Evolutionary conservation across 805 yeast species (phyloP), one percentile per base, ranked within the genome.

Genomic region (Yamadazyma sp.): DNA sequence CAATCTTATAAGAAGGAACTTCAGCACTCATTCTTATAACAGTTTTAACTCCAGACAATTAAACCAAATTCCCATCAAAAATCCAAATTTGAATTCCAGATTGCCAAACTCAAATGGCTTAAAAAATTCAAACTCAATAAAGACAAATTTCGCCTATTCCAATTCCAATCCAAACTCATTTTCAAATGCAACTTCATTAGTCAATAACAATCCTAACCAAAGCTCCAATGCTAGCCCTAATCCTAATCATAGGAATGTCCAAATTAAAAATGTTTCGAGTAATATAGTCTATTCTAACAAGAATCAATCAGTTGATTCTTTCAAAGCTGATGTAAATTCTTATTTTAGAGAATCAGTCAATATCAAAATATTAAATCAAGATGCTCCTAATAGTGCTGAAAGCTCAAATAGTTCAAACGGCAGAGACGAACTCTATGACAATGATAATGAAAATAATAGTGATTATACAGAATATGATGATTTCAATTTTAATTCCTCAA

Each of bases 281-380:
- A 48, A 45, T 23, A 30, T 50, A 8, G 49, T 53, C 1, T 50
- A 49, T 33, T 50, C 50, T 17, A 51, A 39, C 23, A 40, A 49
- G 13, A 57, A 50, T 30, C 42, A 40, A 18, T 57, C 62, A 3
- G 45, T 52, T 8, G 53, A 47, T 20, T 55, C 62, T 3, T 44
- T 56, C 11, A 42, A 43, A 19, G 59, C 60, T 5, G 57, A 58
- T 35, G 32, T n/a, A n/a, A n/a, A n/a, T n/a, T n/a, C n/a, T n/a
- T n/a, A n/a, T n/a, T n/a, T n/a, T n/a, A n/a, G n/a, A n/a, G n/a
- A n/a, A n/a, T n/a, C n/a, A n/a, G n/a, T n/a, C n/a, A n/a, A n/a
- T n/a, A n/a, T n/a, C n/a, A n/a, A n/a, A n/a, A n/a, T n/a, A n/a
- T n/a, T n/a, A n/a, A n/a, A n/a, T n/a, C n/a, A n/a, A n/a, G n/a